Conservation (phyloP, 495 filamentous ascomycete species). For the Aspergillus bridgeri region DNA sequence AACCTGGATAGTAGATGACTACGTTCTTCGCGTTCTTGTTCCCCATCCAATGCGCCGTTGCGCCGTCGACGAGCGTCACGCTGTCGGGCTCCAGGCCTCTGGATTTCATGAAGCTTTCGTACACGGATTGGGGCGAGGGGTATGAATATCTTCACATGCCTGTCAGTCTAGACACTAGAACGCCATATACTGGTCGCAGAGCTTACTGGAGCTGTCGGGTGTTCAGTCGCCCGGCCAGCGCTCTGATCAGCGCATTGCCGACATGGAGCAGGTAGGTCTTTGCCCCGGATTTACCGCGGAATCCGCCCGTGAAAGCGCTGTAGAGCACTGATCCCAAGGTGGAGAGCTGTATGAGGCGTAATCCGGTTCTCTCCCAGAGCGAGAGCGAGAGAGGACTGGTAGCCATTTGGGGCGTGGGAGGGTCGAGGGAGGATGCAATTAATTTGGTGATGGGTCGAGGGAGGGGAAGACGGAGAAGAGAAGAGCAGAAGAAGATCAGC, state of each 20-base stretch:
- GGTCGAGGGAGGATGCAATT: too few relatives aligned
- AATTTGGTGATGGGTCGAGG: background rate
- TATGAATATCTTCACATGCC: conserved; percentile 25
- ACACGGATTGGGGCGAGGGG: conserved; percentile 41
- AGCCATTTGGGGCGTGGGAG: background rate
- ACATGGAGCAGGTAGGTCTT: conserved; percentile 34
- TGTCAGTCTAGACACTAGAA: conserved; percentile 1
- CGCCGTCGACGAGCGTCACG: conserved; percentile 47
- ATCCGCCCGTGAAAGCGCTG: conserved; percentile 31
- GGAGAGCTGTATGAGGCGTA: conserved; percentile 22
- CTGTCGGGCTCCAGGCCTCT: conserved; percentile 45
- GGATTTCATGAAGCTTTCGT: conserved; percentile 43
- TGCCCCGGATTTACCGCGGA: conserved; percentile 35
- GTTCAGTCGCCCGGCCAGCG: conserved; percentile 19
- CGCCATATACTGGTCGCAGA: too few relatives aligned
- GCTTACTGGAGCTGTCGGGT: conserved; percentile 35
- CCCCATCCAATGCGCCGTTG: conserved; percentile 59
- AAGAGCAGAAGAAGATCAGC: background rate
- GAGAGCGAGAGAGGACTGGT: conserved; percentile 19
- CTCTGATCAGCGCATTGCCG: conserved; percentile 26
- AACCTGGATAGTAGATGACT: conserved; percentile 59
- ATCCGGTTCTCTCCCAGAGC: conserved; percentile 36
- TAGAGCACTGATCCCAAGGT: conserved; percentile 23
- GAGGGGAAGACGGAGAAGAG: too few relatives aligned
- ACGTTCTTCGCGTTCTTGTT: conserved; percentile 52